Conservation (phyloP, 2,329 filamentous ascomycete genomes). For the Fusarium burgessii region DNA sequence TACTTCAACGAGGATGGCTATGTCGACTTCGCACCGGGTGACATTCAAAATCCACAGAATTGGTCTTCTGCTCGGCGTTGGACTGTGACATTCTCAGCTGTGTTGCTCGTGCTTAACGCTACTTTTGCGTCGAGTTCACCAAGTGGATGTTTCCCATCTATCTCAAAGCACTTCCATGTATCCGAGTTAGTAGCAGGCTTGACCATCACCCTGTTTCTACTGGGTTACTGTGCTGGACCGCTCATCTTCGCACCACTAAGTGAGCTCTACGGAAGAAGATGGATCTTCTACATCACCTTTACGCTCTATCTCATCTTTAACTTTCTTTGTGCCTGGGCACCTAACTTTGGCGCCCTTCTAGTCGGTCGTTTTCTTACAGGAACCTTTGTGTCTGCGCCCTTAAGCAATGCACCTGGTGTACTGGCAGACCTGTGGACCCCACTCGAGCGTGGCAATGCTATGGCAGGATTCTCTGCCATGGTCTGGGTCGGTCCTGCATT, state of each 20-base stretch:
- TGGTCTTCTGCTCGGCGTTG: conserved; percentile 14
- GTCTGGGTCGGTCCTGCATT: conserved; percentile 77
- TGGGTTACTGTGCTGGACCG: conserved; percentile 69
- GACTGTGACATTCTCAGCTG: conserved; percentile 16
- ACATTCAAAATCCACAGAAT: conserved; percentile 20
- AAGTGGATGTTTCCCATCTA: conserved; percentile 25
- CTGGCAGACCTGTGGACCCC: conserved; percentile 82
- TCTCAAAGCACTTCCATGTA: conserved; percentile 23
- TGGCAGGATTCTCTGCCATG: conserved; percentile 83
- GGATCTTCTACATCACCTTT: conserved; percentile 68
- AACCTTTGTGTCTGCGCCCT: conserved; percentile 82
- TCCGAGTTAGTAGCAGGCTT: conserved; percentile 26
- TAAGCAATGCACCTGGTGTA: conserved; percentile 84
- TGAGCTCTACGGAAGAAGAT: conserved; percentile 76
- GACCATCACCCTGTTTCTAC: conserved; percentile 36
- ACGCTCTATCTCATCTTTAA: conserved; percentile 78
- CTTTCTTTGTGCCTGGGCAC: conserved; percentile 78
- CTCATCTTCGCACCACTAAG: conserved; percentile 81
- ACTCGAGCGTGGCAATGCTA: conserved; percentile 83
- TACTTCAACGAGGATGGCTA: conserved; percentile 27
- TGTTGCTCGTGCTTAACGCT: conserved; percentile 26
- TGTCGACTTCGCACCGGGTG: conserved; percentile 17
- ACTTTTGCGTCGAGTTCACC: conserved; percentile 30
- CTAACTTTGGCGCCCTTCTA: conserved; percentile 78
- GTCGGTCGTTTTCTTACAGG: conserved; percentile 82